Base-by-base conservation (phyloP, 371 early-diverging fungal genomes). In the Caulochytrium protostelioides region DNA sequence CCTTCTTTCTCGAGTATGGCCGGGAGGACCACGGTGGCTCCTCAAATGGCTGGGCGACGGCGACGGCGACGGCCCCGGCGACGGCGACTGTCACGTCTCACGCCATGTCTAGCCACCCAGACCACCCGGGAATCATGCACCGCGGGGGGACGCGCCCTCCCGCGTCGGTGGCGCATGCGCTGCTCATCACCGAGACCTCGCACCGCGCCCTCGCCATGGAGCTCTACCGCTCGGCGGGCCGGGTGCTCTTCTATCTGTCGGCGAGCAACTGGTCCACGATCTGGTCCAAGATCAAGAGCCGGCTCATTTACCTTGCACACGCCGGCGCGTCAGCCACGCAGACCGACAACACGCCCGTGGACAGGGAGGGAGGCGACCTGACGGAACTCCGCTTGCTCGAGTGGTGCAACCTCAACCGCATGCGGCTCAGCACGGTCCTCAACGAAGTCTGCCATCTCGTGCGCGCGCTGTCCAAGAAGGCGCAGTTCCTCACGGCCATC, bases 211-310 rank as follows among this genome's bases (percentile, higher is more conserved):
- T n/a, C n/a, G n/a, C n/a, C n/a, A n/a, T n/a, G n/a, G 52, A 57
- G 30, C 34, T 61, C 22, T 54, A 53, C 19, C 43, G 38, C 18
- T 44, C 47, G 5, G 79, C 79, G 1, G 76, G 78, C 32, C 51
- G 74, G 15, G 67, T 84, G 19, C 50, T 82, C 4, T 73, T 75
- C 37, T 81, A 74, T 47, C 52, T 81, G 22, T 73, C 76, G 35
- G 79, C 79, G 7, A 69, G 74, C 19, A 84, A 82, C 50, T 84
- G 85, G 85, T 43, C 48, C 22, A 58, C 72, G 8, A 66, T 82
- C 14, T 78, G 74, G 44, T 45, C 59, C 3, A 67, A 72, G 33
- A 67, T 81, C 27, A 74, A 68, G 25, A 24, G 19, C n/a, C 42
- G 42, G 28, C 22, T 55, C 3, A 18, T 38, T 2, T 19, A 31